phyloP scores from a whole-genome alignment of 2,329 filamentous ascomycete genomes.

The Botrytis sinoallii region DNA sequence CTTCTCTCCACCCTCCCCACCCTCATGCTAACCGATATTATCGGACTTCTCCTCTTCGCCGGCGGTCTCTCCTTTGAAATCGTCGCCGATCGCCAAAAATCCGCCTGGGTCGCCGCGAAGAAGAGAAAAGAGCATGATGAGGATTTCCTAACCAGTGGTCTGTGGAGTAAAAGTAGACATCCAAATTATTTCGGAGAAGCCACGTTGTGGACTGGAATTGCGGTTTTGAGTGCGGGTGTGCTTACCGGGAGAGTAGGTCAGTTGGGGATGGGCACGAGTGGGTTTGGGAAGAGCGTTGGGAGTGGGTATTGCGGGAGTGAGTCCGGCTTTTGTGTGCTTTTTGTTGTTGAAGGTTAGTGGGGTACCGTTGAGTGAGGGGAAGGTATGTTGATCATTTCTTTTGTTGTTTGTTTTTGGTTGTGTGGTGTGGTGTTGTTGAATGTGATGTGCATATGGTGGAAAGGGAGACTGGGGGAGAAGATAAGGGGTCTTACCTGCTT shows the following conservation, averaged over 20 bases:
- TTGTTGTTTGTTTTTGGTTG: background rate
- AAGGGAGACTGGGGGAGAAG: background rate
- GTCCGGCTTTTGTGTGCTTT: slow-evolving; percentile 63
- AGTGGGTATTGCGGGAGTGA: slow-evolving; percentile 44
- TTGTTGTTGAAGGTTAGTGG: slow-evolving; percentile 62
- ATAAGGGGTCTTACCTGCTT: background rate
- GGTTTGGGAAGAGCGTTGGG: slow-evolving; percentile 44
- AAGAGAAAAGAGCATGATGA: slow-evolving; percentile 64
- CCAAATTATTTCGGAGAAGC: slow-evolving; percentile 73
- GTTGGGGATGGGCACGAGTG: slow-evolving; percentile 53
- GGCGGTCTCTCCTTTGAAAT: slow-evolving; percentile 60
- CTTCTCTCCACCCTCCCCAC: slow-evolving; percentile 49
- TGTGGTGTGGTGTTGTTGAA: background rate
- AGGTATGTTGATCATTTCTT: slow-evolving; percentile 35
- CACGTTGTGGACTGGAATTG: slow-evolving; percentile 66
- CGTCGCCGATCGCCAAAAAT: slow-evolving; percentile 62
- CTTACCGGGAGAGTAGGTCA: slow-evolving; percentile 54
- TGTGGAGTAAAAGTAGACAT: slow-evolving; percentile 60
- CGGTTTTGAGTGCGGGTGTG: slow-evolving; percentile 55
- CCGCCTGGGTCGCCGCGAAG: slow-evolving; percentile 57
- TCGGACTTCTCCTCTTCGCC: slow-evolving; percentile 56
- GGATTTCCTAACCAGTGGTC: slow-evolving; percentile 60
- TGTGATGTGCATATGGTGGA: background rate
- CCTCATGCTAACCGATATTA: slow-evolving; percentile 50
- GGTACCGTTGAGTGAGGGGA: slow-evolving; percentile 63